Percentiles rank a stretch among this genome's conserved stretches.
Conservation (phyloP, 768 basidiomycete genomes). For the Kwoniella botswanensis region DNA sequence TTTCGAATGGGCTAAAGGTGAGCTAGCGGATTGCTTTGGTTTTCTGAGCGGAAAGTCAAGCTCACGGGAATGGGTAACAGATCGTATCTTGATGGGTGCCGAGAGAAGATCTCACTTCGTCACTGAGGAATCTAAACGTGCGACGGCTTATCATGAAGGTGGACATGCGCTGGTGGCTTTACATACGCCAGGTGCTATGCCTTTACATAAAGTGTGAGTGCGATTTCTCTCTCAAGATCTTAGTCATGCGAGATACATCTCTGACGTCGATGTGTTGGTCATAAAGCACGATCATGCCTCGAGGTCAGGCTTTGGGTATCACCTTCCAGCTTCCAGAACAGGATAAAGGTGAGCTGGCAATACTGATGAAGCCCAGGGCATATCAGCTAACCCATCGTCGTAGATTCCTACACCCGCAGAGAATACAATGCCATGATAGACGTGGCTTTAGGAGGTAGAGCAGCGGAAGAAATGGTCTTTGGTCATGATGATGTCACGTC, state of each 20-base stretch:
- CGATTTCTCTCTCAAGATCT: too few species aligned
- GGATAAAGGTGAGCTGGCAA: conserved; percentile 54
- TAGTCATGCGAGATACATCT: too few species aligned
- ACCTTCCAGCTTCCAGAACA: conserved; percentile 60
- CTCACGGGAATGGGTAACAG: conserved; percentile 60
- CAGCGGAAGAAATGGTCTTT: conserved; percentile 92
- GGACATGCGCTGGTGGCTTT: conserved; percentile 94
- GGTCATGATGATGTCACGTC: conserved; percentile 86
- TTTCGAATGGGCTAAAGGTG: conserved; percentile 97
- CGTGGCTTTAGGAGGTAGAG: conserved; percentile 90
- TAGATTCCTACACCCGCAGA: conserved; percentile 56
- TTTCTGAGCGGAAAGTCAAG: background rate
- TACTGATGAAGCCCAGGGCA: too few species aligned
- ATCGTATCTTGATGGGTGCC: conserved; percentile 95
- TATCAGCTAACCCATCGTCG: background rate
- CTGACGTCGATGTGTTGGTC: background rate
- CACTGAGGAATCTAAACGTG: conserved; percentile 79
- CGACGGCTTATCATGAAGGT: conserved; percentile 93
- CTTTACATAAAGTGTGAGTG: conserved; percentile 84
- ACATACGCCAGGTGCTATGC: conserved; percentile 93
- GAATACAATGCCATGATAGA: conserved; percentile 68
- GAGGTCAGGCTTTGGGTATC: conserved; percentile 84
- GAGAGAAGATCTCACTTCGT: conserved; percentile 90
- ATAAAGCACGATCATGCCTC: conserved; percentile 79
- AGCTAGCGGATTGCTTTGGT: background rate